These are phyloP conservation scores for Limonium bicolor DNA, from an alignment of 148 eudicot species.

Conservation along the genomic window DNA sequence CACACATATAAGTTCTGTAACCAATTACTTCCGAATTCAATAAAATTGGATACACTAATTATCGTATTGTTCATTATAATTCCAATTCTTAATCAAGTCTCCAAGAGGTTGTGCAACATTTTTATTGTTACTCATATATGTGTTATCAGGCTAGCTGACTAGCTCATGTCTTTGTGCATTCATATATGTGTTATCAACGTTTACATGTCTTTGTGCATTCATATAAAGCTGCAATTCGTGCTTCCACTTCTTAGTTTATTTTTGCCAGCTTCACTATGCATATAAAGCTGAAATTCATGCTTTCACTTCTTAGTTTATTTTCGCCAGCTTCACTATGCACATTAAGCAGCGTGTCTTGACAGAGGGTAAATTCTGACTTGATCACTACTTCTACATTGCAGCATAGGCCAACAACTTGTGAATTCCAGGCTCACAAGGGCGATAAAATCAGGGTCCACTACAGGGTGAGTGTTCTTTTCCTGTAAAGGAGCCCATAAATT, in stretches of 20 bases:
- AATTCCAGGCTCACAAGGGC: constrained; percentile 91
- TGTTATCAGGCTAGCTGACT: too few species aligned
- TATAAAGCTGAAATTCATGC: not conserved
- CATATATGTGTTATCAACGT: too few species aligned
- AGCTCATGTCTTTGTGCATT: too few species aligned
- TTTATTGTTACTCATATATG: too few species aligned
- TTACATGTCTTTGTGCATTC: not conserved
- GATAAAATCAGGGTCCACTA: constrained; percentile 83
- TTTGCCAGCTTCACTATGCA: not conserved
- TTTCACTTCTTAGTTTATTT: not conserved
- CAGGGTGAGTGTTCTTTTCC: constrained; percentile 44
- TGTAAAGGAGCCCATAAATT: not conserved
- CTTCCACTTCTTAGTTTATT: not conserved
- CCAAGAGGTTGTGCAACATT: too few species aligned
- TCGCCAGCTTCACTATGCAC: not conserved
- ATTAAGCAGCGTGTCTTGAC: not conserved
- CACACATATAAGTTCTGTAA: too few species aligned
- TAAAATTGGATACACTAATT: too few species aligned
- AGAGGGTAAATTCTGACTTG: not conserved
- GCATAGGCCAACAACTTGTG: constrained; percentile 78
- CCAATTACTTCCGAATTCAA: too few species aligned
- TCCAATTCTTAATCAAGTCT: too few species aligned
- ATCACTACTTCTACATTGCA: constrained; percentile 18
- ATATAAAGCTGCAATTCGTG: too few species aligned
- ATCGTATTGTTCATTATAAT: too few species aligned